These are phyloP conservation scores for Plasmodium gallinaceum DNA, from an alignment of 169 alveolate genomes.

Conservation along the genomic window DNA sequence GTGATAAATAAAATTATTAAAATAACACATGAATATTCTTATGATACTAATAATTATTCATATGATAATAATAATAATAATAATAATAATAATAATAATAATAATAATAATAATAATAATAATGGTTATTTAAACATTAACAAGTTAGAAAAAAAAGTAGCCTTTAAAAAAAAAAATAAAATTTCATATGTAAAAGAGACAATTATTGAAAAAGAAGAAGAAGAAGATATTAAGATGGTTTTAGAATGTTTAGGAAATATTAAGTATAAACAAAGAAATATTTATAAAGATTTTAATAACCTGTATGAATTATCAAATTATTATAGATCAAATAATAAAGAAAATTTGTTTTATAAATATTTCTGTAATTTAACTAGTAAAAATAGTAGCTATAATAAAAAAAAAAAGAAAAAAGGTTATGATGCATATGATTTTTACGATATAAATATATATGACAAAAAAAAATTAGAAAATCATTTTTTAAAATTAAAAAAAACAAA, in stretches of 20 bases:
- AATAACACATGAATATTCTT: background rate
- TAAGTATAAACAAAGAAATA: slow-evolving; percentile 23
- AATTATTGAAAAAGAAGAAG: slow-evolving; percentile 62
- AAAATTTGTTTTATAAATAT: slow-evolving; percentile 7
- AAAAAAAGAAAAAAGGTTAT: slow-evolving; percentile 21
- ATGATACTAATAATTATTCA: background rate
- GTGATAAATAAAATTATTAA: background rate
- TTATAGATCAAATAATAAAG: background rate
- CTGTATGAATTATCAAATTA: background rate
- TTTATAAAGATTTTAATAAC: background rate
- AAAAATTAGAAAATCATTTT: slow-evolving; percentile 65
- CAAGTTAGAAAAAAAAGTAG: background rate
- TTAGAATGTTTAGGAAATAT: slow-evolving; percentile 75
- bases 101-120: background rate
- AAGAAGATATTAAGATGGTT: slow-evolving; percentile 67
- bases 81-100: background rate
- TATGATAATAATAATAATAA: background rate
- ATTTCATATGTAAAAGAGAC: slow-evolving; percentile 18
- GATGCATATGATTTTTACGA: slow-evolving; percentile 55
- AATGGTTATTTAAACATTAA: background rate
- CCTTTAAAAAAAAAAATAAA: background rate
- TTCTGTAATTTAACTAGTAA: background rate
- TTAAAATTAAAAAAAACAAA: slow-evolving; percentile 67
- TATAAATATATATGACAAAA: slow-evolving; percentile 57
- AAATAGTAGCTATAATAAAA: background rate